Evolutionary conservation across 805 yeast species (phyloP), one percentile per base, ranked within the genome.

Genomic region (Wickerhamiella lipophila): DNA sequence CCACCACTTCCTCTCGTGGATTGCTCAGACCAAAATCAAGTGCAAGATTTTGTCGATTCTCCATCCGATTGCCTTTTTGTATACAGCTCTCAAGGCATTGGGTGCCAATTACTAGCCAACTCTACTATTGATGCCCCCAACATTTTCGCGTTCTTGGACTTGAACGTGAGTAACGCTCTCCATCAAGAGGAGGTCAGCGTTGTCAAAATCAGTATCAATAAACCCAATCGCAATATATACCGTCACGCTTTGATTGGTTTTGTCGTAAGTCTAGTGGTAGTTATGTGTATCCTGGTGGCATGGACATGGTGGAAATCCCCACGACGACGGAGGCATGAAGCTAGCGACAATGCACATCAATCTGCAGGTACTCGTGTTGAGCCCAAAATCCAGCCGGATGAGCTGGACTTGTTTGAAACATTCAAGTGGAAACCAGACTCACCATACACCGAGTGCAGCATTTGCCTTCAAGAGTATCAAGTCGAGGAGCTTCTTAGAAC

Each of bases 391-490:
- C 12, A 26, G 26, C 25, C 22, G 15, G 7, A 6, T 3, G 46
- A 42, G 29, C 16, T 43, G 19, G 40, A 43, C 13, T 9, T n/a
- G 30, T 43, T 43, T 23, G 40, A 30, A 21, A 43, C 47, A 21
- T 22, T 43, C 30, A 22, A 6, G 13, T 32, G 40, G 15, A 19
- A 15, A n/a, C 29, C 35, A 22, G 22, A 22, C 16, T 22, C 18
- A 3, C 30, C 38, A 4, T 15, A 32, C 11, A 32, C 38, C 4
- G 35, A 71, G 1, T 84, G 95, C 69, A 86, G 92, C 11, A 83
- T 84, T 53, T 84, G 95, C 64, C 72, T 84, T 46, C 94, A 84
- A 40, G 64, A 68, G 7, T 74, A 81, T 50, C 78, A 75, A 51
- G 72, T 74, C 42, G 80, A 77, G 9, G 89, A 83, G 44, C 58